Evolutionary conservation across 1,139 yeast genomes (phyloP), one percentile per base, ranked within the genome.

Genomic region (Saccharomycopsis hybrid): DNA sequence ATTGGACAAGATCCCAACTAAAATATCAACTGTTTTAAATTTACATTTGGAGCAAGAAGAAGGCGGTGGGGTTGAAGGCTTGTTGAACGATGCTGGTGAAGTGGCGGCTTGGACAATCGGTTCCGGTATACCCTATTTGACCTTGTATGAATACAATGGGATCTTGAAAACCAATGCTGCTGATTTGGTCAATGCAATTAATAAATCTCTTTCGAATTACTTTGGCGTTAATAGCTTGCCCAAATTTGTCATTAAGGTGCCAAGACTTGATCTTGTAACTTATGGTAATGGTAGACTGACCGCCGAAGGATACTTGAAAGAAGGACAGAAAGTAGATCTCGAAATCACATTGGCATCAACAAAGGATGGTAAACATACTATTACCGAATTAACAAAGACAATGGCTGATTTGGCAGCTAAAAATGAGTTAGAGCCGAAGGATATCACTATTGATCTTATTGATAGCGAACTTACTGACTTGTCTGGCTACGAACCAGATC

Each of bases 401-500:
- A 79, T 92, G 55, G 92, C 89, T 36, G 96, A 88, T 58, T 73
- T 94, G 54, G 86, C 90, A 8, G 68, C 72, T 25, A 72, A 74
- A 48, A 73, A 78, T 43, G 88, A 84, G 90, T 53, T 65, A 53
- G 65, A 74, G 11, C 65, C 80, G 7, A 69, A 74, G 30, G 95
- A 89, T 57, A 78, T 92, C 57, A 82, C 85, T 24, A 77, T 88
- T 56, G 82, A 79, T 39, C 72, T 85, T 50, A 78, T 92, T 45
- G 89, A 89, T 63, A 79, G 77, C 53, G 95, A 88, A 62, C 72
- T 88, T 57, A 71, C 74, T 35, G 87, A 81, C 58, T 70, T 88
- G 50, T 94, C 89, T 31, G 92, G 96, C 2, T 76, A 74, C 9
- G 98, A 94, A 64, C 97, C 98, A 0, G 98, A 94, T 63, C 71